These are phyloP conservation scores for Excoecaria agallocha DNA, from an alignment of 345 rosid genomes.

Conservation along the genomic window DNA sequence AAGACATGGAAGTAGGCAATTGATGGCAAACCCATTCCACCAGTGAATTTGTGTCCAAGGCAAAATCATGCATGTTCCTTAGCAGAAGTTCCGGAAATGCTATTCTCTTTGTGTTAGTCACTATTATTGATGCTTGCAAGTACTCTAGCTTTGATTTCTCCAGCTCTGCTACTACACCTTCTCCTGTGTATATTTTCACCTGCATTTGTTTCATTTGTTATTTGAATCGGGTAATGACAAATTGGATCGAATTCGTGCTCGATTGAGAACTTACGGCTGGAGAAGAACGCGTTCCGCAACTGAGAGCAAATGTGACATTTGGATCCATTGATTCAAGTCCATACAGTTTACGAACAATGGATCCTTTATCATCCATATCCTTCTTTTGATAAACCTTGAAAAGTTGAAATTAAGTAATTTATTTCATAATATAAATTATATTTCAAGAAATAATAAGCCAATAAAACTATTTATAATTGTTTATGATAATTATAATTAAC, in stretches of 20 bases:
- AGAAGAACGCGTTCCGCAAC: slow-evolving; percentile 86
- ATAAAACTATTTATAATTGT: too few species aligned
- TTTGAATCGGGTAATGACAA: too few species aligned
- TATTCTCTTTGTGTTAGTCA: slow-evolving; percentile 60
- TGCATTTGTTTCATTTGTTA: slow-evolving; percentile 17
- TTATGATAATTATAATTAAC: too few species aligned
- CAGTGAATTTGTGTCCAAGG: slow-evolving; percentile 48
- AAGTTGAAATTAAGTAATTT: not conserved
- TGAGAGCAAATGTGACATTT: slow-evolving; percentile 76
- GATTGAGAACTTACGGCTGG: slow-evolving; percentile 60
- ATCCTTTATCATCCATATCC: slow-evolving; percentile 59
- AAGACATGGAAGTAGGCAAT: slow-evolving; percentile 72
- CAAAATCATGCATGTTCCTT: slow-evolving; percentile 54
- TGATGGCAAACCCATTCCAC: slow-evolving; percentile 93
- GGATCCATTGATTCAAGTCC: slow-evolving; percentile 64
- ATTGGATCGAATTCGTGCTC: too few species aligned
- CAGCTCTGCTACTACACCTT: slow-evolving; percentile 55
- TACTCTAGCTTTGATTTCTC: slow-evolving; percentile 90
- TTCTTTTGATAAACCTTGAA: slow-evolving; percentile 33
- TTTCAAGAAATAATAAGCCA: not conserved
- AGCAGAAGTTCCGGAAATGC: slow-evolving; percentile 76
- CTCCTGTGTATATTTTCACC: slow-evolving; percentile 86
- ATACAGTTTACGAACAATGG: slow-evolving; percentile 53
- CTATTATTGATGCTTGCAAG: slow-evolving; percentile 74
- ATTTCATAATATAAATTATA: not conserved